Evolutionary conservation across 768 basidiomycete genomes (phyloP), one percentile per base, ranked within the genome.

Genomic region (Hericium rajendrae): DNA sequence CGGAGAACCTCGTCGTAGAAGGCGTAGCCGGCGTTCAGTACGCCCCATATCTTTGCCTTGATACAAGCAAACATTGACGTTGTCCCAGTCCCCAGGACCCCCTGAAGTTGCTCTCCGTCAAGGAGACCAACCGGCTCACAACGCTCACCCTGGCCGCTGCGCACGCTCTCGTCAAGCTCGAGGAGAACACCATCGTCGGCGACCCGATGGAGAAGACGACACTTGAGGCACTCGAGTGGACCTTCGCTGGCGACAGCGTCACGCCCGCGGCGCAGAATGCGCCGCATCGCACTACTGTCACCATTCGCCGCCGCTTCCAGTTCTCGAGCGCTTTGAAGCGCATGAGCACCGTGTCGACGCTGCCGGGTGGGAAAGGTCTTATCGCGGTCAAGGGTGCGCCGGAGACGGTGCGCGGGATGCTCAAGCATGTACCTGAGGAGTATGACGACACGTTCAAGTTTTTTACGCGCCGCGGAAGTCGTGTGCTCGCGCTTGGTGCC

Each of bases 191-290:
- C 1, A 74, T 94, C 39, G 94, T 98, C 46, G 97, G 97, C 3
- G 97, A 99, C 68, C 97, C 97, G 0, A 99, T 99, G 97, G 97
- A 99, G 72, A 94, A 94, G 74, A 94, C 91, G 0, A 95, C 97
- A 0, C 75, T 98, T 6, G 89, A 91, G 59, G 86, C 92, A 2
- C 77, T 99, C 28, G 85, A 91, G 51, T 98, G 97, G 95, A 84
- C 49, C 28, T 48, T 65, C 15, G 49, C 24, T 8, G 81, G 88
- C 37, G 91, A 95, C 64, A 69, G 76, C n/a, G 74, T 95, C 59
- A 71, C 82, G 1, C 85, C 92, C 0, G 72, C 76, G 38, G 68
- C 74, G 2, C 64, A 68, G 51, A 72, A 73, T 11, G 78, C 83
- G 0, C 73, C 81, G 1, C 82, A 85, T 65, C 76, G 78, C 51